Evolutionary conservation across 1,284 basidiomycete species (phyloP).

Genomic region (Marasmius sp.): DNA sequence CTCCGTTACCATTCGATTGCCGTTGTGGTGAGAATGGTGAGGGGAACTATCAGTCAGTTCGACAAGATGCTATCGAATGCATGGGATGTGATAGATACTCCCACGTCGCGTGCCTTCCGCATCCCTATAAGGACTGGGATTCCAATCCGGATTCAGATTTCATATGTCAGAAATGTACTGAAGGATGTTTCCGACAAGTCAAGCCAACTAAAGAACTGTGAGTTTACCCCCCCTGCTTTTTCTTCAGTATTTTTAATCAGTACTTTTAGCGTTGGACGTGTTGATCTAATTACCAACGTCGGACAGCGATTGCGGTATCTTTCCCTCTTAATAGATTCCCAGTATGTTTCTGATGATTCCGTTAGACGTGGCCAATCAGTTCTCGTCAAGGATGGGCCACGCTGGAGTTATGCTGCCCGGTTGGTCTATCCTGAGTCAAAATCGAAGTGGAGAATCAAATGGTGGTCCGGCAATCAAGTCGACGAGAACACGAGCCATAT

Average conservation of each 20-base stretch:
- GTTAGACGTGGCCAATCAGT: neutral
- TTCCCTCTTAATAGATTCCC: too few relatives aligned
- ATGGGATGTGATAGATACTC: slow-evolving; percentile 20
- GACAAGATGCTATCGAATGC: slow-evolving; percentile 18
- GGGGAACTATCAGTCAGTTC: neutral
- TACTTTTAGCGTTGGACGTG: too few relatives aligned
- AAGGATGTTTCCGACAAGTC: too few relatives aligned
- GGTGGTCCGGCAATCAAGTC: neutral
- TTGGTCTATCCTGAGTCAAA: neutral
- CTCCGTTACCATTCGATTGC: neutral
- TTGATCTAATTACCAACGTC: neutral
- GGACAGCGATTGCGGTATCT: neutral
- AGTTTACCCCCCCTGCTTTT: too few relatives aligned
- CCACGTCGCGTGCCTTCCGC: slow-evolving; percentile 27
- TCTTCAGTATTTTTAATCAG: too few relatives aligned
- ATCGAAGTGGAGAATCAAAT: neutral
- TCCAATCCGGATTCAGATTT: too few relatives aligned
- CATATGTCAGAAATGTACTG: neutral
- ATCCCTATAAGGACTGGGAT: too few relatives aligned
- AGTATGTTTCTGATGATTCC: too few relatives aligned
- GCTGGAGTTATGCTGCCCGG: neutral
- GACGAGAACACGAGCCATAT: neutral
- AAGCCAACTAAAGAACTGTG: too few relatives aligned
- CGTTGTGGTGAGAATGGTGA: neutral
- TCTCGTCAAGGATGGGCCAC: neutral